These are phyloP conservation scores for Colletotrichum navitas DNA, from an alignment of 2,329 filamentous ascomycete genomes.

Conservation along the genomic window DNA sequence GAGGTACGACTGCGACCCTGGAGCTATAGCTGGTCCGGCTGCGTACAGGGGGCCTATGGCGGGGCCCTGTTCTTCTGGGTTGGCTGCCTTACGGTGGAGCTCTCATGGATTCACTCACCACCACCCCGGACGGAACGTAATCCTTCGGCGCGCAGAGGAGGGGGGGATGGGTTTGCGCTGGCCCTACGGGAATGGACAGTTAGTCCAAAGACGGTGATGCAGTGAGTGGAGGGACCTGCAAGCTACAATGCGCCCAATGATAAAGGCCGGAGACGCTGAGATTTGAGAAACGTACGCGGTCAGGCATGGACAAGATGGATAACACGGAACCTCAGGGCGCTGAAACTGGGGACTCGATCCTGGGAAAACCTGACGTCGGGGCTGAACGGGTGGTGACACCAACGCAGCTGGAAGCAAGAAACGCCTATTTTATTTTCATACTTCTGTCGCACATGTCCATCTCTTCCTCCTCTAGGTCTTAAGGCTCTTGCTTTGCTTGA, in stretches of 20 bases:
- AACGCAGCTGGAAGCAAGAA: constrained; percentile 25
- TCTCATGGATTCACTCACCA: background rate
- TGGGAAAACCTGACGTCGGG: constrained; percentile 24
- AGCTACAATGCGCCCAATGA: constrained; percentile 21
- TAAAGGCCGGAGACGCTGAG: background rate
- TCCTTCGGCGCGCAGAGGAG: constrained; percentile 12
- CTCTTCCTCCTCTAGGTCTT: background rate
- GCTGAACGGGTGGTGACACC: constrained; percentile 15
- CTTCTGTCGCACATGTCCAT: background rate
- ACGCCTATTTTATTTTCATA: constrained; percentile 2
- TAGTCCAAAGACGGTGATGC: background rate
- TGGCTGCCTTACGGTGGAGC: constrained; percentile 6
- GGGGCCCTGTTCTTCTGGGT: constrained; percentile 16
- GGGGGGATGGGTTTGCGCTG: constrained; percentile 10
- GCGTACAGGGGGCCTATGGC: constrained; percentile 23
- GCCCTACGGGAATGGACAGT: constrained; percentile 17
- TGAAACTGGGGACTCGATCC: constrained; percentile 23
- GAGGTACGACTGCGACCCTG: constrained; percentile 24
- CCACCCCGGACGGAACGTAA: constrained; percentile 9
- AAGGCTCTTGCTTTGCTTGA: constrained; percentile 18
- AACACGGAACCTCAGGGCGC: constrained; percentile 18
- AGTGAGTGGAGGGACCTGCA: constrained; percentile 11
- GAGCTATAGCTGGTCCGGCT: constrained; percentile 27
- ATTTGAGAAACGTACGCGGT: constrained; percentile 19
- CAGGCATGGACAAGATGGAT: constrained; percentile 30